Evolutionary conservation across 495 filamentous ascomycete genomes (phyloP), one percentile per base, ranked within the genome.

Genomic region (Podospora tetraspora): DNA sequence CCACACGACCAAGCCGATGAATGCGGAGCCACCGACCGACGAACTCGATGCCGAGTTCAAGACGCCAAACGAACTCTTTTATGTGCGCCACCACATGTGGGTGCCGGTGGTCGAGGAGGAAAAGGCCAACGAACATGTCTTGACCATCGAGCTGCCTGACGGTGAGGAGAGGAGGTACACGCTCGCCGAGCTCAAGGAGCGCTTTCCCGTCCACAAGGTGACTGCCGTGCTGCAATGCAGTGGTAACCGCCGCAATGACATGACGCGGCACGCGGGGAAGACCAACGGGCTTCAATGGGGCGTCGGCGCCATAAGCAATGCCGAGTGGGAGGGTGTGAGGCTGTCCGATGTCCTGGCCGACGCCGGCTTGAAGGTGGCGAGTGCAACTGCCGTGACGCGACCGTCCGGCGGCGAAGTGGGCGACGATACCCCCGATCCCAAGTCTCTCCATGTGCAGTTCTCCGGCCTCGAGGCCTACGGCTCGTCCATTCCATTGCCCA

Each of bases 31-130:
- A 0, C 85, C 85, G 3, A 79, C 65, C 12, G 72, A 78, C 2
- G 79, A 79, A 69, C 76, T 86, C 61, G 75, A 77, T 43, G 71
- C 70, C 19, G 64, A 73, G 22, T 86, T 87, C 74, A 73, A 83
- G 58, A 90, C 88, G 6, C 84, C 83, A 0, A 84, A 80, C 21
- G 73, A 78, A 10, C 68, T 86, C 6, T 88, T 88, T 72, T 90
- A 89, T 70, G 83, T 90, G 3, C 80, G 88, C 3, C 86, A 87
- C 69, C 88, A 90, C 75, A 83, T 88, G 75, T 84, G 85, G 82
- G 87, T 89, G 62, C 87, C 88, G 0, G 77, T 79, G 59, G 73
- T 86, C 1, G 75, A 77, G 16, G 60, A 72, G 32, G 63, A 43
- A 7, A 69, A 79, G 10, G 80, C 77, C 3, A 81, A 80, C 1